phyloP scores from a whole-genome alignment of 768 basidiomycete species.

The Auricularia sp. region DNA sequence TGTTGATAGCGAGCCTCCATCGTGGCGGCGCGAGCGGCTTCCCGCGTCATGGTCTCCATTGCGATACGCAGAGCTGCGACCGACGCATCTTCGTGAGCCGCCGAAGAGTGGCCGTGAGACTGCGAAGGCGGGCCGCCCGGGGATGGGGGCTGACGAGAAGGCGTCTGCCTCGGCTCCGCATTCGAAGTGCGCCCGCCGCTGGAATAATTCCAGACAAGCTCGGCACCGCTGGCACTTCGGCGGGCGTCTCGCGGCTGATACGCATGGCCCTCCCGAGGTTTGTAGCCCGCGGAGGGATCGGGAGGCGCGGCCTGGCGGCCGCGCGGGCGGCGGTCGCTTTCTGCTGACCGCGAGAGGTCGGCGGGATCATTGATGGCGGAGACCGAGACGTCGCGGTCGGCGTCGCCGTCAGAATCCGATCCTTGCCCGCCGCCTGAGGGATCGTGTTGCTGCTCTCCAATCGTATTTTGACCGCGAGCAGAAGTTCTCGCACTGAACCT shows the following conservation, averaged over 20 bases:
- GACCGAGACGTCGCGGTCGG: background rate
- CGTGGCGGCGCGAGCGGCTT: background rate
- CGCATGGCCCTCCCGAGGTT: background rate
- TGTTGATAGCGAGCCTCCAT: background rate
- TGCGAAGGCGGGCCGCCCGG: too few species aligned
- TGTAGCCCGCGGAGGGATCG: background rate
- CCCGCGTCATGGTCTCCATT: background rate
- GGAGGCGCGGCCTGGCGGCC: background rate
- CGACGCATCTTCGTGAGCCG: background rate
- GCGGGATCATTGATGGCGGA: background rate
- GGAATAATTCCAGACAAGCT: background rate
- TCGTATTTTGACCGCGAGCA: too few species aligned
- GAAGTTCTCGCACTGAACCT: too few species aligned
- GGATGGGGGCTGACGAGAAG: background rate
- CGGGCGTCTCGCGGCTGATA: background rate
- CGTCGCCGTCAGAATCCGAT: too few species aligned
- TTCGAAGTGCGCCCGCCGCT: background rate
- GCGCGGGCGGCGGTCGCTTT: background rate
- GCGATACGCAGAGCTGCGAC: background rate
- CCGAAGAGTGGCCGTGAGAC: background rate
- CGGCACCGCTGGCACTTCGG: background rate
- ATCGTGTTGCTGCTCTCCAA: too few species aligned
- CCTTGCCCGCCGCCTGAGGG: too few species aligned
- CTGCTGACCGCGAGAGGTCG: background rate
- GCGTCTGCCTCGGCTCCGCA: too few species aligned